A percentile compares a stretch with the other conserved stretches of the same genome.
phyloP scores from a whole-genome alignment of 352 stramenopile species.

The Phytophthora uliginosa region DNA sequence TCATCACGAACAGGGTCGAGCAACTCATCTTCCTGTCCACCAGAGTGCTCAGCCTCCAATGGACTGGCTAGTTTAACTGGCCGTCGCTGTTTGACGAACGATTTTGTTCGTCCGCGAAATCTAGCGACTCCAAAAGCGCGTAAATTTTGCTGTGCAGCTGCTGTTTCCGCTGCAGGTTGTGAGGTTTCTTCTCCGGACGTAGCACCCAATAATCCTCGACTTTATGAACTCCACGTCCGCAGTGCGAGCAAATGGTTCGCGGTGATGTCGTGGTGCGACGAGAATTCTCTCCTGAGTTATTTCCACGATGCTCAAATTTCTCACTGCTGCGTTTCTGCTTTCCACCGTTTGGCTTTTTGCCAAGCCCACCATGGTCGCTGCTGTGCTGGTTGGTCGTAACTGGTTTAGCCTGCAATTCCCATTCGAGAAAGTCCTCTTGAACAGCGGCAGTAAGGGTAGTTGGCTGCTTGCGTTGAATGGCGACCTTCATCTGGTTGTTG shows the following conservation, averaged over 20 bases:
- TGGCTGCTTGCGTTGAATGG: constrained; percentile 21
- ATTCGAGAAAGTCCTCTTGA: constrained; percentile 16
- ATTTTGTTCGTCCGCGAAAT: neutral
- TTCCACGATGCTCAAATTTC: neutral
- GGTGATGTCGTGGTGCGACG: neutral
- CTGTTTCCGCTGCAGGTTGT: constrained; percentile 6
- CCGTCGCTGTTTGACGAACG: neutral
- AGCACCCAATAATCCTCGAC: constrained; percentile 11
- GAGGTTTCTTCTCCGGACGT: constrained; percentile 14
- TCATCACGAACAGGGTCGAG: constrained; percentile 1
- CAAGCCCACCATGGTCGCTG: neutral
- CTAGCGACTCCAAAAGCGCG: constrained; percentile 14
- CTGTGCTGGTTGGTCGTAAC: neutral
- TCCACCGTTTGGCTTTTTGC: neutral
- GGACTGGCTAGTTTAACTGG: constrained; percentile 29
- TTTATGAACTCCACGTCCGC: constrained; percentile 6
- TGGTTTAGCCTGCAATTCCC: constrained; percentile 17
- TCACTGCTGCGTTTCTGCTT: constrained; percentile 4
- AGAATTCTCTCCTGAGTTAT: neutral
- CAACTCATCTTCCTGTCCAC: constrained; percentile 7
- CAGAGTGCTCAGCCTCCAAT: constrained; percentile 22
- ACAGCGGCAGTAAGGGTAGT: constrained; percentile 6
- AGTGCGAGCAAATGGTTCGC: constrained; percentile 5
- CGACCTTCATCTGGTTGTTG: neutral
- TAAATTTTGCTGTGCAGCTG: constrained; percentile 23